A percentile compares a stretch with the other conserved stretches of the same genome.
phyloP scores from a whole-genome alignment of 805 yeast species.

The Myxozyma neotropica region DNA sequence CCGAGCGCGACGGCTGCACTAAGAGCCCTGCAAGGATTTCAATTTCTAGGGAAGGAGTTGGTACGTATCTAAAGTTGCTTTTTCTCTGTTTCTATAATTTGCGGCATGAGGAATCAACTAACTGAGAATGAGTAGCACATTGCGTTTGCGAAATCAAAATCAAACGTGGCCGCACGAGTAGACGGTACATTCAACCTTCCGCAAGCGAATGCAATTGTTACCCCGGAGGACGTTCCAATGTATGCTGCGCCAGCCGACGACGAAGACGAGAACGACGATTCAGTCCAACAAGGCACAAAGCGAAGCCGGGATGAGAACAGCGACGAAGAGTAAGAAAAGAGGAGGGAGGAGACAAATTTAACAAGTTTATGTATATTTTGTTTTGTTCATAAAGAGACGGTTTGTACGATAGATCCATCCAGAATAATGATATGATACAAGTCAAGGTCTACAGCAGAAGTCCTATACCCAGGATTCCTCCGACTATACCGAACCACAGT shows the following conservation, averaged over 20 bases:
- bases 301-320: conserved; percentile 16
- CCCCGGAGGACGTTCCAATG: conserved; percentile 15
- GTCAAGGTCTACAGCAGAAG: background rate
- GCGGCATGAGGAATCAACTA: background rate
- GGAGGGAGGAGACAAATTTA: no score
- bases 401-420: conserved; percentile 13
- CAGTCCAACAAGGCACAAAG: conserved; percentile 16
- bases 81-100: no score
- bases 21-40: conserved; percentile 38
- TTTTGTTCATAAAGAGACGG: no score
- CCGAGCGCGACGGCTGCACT: conserved; percentile 42
- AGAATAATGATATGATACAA: background rate
- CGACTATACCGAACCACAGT: conserved; percentile 30
- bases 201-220: conserved; percentile 13
- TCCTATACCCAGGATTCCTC: conserved; percentile 20
- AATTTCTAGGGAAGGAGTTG: conserved; percentile 44
- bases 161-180: conserved; percentile 39
- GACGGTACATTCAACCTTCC: conserved; percentile 40
- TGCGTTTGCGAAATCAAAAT: conserved; percentile 39
- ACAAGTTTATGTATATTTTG: no score
- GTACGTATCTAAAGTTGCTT: no score
- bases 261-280: conserved; percentile 23
- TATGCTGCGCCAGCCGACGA: conserved; percentile 18
- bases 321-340: conserved; percentile 15
- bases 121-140: conserved; percentile 24